Percentiles rank a stretch among this genome's conserved stretches.
Conservation (phyloP, 2,329 filamentous ascomycete genomes). For the Ophiostoma populinum region DNA sequence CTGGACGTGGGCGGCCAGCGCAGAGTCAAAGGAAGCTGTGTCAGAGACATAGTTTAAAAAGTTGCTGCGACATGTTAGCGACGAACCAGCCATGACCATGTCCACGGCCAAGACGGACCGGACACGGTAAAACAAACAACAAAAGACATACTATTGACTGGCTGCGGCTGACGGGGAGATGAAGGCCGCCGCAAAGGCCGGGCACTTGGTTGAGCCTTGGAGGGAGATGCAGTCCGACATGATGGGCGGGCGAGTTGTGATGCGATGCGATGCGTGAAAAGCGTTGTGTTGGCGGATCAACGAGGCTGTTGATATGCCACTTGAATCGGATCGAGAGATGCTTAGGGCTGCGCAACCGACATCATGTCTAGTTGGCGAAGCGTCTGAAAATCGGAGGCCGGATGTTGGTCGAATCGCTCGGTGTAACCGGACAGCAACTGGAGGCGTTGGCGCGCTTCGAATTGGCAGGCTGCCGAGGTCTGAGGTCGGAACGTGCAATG, state of each 20-base stretch:
- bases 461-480: no score
- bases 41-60: slow-evolving; percentile 74
- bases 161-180: slow-evolving; percentile 35
- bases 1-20: slow-evolving; percentile 55
- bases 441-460: background rate
- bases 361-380: background rate
- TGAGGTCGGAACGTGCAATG: no score
- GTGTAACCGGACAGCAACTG: background rate
- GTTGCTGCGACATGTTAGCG: slow-evolving; percentile 36
- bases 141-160: slow-evolving; percentile 15
- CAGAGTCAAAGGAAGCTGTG: slow-evolving; percentile 57
- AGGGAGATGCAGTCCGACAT: slow-evolving; percentile 45
- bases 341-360: background rate
- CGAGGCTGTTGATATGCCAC: background rate
- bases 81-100: no score
- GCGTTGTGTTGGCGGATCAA: background rate
- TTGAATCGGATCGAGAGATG: background rate
- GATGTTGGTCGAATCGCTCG: background rate
- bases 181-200: slow-evolving; percentile 53
- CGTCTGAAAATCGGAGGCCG: background rate
- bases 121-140: background rate
- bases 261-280: no score
- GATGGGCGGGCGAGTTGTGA: slow-evolving; percentile 2
- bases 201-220: slow-evolving; percentile 49
- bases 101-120: background rate